Percentiles rank a stretch among this genome's conserved stretches.
Evolutionary conservation across 352 stramenopile species (phyloP).

Genomic region (Pythium myriotylum): DNA sequence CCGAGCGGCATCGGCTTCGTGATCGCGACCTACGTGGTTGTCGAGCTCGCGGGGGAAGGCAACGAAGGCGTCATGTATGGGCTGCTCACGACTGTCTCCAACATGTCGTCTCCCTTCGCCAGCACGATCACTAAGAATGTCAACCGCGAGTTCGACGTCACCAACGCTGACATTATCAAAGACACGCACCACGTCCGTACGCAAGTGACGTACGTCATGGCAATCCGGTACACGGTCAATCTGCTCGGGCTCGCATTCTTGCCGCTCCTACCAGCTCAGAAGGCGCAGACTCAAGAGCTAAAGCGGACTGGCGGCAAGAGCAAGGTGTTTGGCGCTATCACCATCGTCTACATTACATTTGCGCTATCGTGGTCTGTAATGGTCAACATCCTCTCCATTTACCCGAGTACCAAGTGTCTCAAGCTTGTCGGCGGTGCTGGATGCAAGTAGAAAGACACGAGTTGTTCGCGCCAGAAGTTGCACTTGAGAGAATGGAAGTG

Average conservation of each 20-base stretch:
- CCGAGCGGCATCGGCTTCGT: constrained; percentile 30
- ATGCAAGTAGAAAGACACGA: too few relatives aligned
- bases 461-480: too few relatives aligned
- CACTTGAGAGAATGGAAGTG: too few relatives aligned
- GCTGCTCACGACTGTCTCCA: constrained; percentile 33
- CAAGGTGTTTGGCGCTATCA: constrained; percentile 11
- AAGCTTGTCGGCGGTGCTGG: background rate
- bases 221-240: constrained; percentile 28
- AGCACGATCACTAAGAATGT: constrained; percentile 26
- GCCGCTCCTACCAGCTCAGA: constrained; percentile 27
- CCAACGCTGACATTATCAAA: constrained; percentile 13
- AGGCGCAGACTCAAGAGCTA: constrained; percentile 26
- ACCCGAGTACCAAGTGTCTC: background rate
- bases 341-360: constrained; percentile 18
- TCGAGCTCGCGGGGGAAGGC: constrained; percentile 30
- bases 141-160: constrained; percentile 13
- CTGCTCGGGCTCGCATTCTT: constrained; percentile 24
- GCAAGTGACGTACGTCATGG: constrained; percentile 25
- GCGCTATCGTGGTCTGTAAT: constrained; percentile 13
- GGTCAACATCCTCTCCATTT: constrained; percentile 21
- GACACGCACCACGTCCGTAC: constrained; percentile 24
- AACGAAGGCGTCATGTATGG: constrained; percentile 40
- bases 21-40: constrained; percentile 27
- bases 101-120: constrained; percentile 25
- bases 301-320: constrained; percentile 21